Evolutionary conservation across 495 filamentous ascomycete species (phyloP).

Genomic region (Pyrenula aspistea): DNA sequence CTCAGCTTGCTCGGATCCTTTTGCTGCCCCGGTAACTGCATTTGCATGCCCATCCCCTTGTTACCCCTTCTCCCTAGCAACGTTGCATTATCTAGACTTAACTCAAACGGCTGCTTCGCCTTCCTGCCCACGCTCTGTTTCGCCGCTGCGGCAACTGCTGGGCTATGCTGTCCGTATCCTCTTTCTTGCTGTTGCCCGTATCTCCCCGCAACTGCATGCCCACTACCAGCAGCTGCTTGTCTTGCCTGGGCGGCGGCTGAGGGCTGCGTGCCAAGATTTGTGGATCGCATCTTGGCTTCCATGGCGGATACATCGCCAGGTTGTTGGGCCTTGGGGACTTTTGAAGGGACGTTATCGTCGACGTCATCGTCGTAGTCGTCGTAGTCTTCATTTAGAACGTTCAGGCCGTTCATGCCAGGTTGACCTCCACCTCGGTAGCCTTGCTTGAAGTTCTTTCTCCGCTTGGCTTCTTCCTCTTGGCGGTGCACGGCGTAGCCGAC

Average conservation of each 20-base stretch:
- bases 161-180: slow-evolving; percentile 75
- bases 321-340: slow-evolving; percentile 51
- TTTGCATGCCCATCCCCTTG: slow-evolving; percentile 3
- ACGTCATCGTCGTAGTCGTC: slow-evolving; percentile 40
- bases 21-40: neutral
- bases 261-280: slow-evolving; percentile 48
- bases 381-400: slow-evolving; percentile 57
- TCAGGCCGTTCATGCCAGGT: slow-evolving; percentile 38
- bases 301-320: slow-evolving; percentile 59
- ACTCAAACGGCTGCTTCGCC: slow-evolving; percentile 66
- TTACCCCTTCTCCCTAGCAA: slow-evolving; percentile 67
- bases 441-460: slow-evolving; percentile 64
- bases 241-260: slow-evolving; percentile 48
- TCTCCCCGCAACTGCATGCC: slow-evolving; percentile 15
- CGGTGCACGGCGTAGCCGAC: slow-evolving; percentile 93
- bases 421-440: slow-evolving; percentile 46
- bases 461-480: slow-evolving; percentile 91
- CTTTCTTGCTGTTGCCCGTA: slow-evolving; percentile 34
- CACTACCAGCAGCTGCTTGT: slow-evolving; percentile 33
- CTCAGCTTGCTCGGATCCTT: slow-evolving; percentile 16
- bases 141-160: slow-evolving; percentile 67
- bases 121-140: slow-evolving; percentile 57
- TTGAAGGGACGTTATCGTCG: slow-evolving; percentile 41
- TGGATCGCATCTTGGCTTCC: slow-evolving; percentile 74
- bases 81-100: slow-evolving; percentile 81